A percentile compares a stretch with the other conserved stretches of the same genome.
Conservation (phyloP, 2,329 filamentous ascomycete species). For the Zymoseptoria passerinii region DNA sequence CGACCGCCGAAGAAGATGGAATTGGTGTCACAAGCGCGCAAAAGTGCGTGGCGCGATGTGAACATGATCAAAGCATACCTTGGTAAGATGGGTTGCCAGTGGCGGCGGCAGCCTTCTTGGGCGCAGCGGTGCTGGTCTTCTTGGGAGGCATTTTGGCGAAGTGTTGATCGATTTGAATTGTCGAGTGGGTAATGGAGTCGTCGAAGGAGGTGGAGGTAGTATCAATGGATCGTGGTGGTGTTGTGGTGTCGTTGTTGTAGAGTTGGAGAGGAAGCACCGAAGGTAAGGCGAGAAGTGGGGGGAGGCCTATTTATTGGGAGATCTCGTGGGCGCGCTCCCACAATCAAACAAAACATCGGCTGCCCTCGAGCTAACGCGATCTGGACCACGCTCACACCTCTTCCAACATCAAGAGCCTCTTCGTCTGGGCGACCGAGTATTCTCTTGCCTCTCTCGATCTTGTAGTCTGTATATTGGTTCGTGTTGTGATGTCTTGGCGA, state of each 20-base stretch:
- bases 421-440: not conserved
- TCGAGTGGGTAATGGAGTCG: not conserved
- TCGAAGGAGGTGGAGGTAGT: not conserved
- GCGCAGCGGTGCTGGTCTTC: conserved; percentile 34
- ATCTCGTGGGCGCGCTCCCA: not conserved
- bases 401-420: not conserved
- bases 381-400: not conserved
- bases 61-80: conserved; percentile 22
- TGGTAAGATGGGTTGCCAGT: conserved; percentile 57
- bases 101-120: conserved; percentile 50
- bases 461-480: not conserved
- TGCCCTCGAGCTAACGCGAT: not conserved
- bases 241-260: not conserved
- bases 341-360: not conserved
- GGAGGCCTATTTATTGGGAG: not conserved
- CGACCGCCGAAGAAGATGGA: conserved; percentile 29
- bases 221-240: conserved; percentile 1
- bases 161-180: conserved; percentile 11
- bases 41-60: not conserved
- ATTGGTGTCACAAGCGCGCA: not conserved
- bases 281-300: not conserved
- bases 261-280: not conserved
- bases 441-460: not conserved
- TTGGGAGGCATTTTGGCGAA: conserved; percentile 19
- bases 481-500: not conserved